Conservation (phyloP, 2,329 filamentous ascomycete genomes). For the Nemania abortiva region DNA sequence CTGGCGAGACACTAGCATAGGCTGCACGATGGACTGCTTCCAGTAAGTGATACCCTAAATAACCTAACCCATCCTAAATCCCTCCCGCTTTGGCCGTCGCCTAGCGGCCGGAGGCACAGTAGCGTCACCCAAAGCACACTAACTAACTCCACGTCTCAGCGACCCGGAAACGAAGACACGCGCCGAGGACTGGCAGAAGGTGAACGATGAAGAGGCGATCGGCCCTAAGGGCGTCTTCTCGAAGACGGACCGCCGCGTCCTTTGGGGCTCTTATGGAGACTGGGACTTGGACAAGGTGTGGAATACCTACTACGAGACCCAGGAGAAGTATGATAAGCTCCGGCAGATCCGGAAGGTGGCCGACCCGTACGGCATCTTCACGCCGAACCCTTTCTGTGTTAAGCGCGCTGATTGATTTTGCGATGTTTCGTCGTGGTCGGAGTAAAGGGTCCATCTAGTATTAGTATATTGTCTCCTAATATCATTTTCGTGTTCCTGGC, state of each 20-base stretch:
- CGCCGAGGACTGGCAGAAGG: conserved; percentile 58
- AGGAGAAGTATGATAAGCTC: conserved; percentile 55
- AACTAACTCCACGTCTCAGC: conserved; percentile 22
- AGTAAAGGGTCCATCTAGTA: too few species aligned
- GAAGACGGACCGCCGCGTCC: conserved; percentile 55
- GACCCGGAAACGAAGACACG: conserved; percentile 49
- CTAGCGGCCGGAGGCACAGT: too few species aligned
- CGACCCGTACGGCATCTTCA: conserved; percentile 49
- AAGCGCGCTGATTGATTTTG: conserved; percentile 45
- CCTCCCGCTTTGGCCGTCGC: too few species aligned
- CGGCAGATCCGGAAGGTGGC: conserved; percentile 51
- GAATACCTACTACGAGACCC: conserved; percentile 54
- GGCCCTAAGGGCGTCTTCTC: conserved; percentile 54
- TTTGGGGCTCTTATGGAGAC: conserved; percentile 58
- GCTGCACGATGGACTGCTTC: conserved; percentile 59
- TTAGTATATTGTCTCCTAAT: neutral
- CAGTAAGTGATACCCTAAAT: conserved; percentile 45
- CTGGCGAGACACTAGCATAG: conserved; percentile 60
- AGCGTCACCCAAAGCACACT: too few species aligned
- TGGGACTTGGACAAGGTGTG: conserved; percentile 55
- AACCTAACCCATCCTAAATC: neutral
- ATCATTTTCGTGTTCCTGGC: neutral
- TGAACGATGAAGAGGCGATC: conserved; percentile 54
- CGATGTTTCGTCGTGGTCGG: neutral
- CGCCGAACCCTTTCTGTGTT: conserved; percentile 49